Evolutionary conservation across 2,329 filamentous ascomycete genomes (phyloP).

Genomic region (Fusarium sterilihyphosum): DNA sequence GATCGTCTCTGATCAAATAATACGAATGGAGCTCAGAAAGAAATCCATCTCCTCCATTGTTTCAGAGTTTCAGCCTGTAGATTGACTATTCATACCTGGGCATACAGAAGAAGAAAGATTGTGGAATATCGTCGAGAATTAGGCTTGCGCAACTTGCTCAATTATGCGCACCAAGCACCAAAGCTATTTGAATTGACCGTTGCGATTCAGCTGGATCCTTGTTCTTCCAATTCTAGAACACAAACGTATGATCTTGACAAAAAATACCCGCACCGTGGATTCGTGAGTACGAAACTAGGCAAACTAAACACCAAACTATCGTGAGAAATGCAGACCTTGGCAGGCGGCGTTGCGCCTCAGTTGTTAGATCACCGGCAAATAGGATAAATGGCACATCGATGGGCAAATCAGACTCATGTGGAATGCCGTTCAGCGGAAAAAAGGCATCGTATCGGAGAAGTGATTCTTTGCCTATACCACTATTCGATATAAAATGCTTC

Average conservation of each 20-base stretch:
- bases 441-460: not conserved
- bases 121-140: not conserved
- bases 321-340: not conserved
- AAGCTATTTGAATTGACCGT: not conserved
- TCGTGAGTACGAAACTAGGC: not conserved
- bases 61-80: not conserved
- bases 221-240: not conserved
- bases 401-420: not conserved
- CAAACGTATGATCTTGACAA: conserved; percentile 15
- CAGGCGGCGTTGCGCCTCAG: not conserved
- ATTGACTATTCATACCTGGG: not conserved
- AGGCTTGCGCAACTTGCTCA: not conserved
- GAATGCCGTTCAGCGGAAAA: not conserved
- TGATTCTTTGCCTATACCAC: not conserved
- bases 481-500: conserved; percentile 3
- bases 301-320: not conserved
- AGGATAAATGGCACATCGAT: not conserved
- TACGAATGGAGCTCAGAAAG: not conserved
- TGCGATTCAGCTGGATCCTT: not conserved
- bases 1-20: not conserved
- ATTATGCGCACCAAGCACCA: not conserved
- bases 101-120: not conserved
- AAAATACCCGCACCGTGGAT: not conserved
- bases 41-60: not conserved
- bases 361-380: not conserved